phyloP scores from a whole-genome alignment of 176 grass and related monocot genomes.

The Eragrostis nindensis region DNA sequence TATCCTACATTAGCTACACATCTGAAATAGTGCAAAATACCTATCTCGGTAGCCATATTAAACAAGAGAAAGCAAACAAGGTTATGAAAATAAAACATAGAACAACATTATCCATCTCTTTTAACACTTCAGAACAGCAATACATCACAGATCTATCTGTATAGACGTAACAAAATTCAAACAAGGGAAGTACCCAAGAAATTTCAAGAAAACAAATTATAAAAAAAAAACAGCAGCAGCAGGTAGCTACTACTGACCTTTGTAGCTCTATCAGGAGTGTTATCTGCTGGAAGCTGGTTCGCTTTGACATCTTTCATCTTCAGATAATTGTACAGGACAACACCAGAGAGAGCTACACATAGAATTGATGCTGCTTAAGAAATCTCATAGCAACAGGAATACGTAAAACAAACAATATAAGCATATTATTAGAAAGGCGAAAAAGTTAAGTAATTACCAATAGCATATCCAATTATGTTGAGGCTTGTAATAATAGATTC shows the following conservation, averaged over 20 bases:
- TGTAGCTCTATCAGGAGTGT: slow-evolving; percentile 61
- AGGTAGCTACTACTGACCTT: slow-evolving; percentile 55
- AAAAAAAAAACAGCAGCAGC: background rate
- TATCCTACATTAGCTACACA: background rate
- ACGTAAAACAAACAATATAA: slow-evolving; percentile 27
- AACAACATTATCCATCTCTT: background rate
- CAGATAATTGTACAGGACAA: slow-evolving; percentile 99
- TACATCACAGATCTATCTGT: slow-evolving; percentile 14
- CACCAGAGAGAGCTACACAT: slow-evolving; percentile 83
- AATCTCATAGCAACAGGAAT: slow-evolving; percentile 12
- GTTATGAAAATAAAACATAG: slow-evolving; percentile 10
- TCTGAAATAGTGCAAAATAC: slow-evolving; percentile 26
- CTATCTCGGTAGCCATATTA: slow-evolving; percentile 17
- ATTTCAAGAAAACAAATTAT: background rate
- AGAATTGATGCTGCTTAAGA: slow-evolving; percentile 29
- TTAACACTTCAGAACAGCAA: slow-evolving; percentile 13
- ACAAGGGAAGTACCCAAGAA: slow-evolving; percentile 19
- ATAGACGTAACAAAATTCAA: slow-evolving; percentile 2
- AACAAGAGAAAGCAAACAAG: slow-evolving; percentile 4
- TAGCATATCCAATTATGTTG: slow-evolving; percentile 98
- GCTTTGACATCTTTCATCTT: slow-evolving; percentile 92
- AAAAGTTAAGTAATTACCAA: slow-evolving; percentile 69
- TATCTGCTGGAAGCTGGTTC: slow-evolving; percentile 70
- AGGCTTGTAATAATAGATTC: slow-evolving; percentile 95
- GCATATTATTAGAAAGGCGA: slow-evolving; percentile 23